phyloP scores from a whole-genome alignment of 805 yeast genomes.

The Cyberlindnera nakhonratchasimensis region DNA sequence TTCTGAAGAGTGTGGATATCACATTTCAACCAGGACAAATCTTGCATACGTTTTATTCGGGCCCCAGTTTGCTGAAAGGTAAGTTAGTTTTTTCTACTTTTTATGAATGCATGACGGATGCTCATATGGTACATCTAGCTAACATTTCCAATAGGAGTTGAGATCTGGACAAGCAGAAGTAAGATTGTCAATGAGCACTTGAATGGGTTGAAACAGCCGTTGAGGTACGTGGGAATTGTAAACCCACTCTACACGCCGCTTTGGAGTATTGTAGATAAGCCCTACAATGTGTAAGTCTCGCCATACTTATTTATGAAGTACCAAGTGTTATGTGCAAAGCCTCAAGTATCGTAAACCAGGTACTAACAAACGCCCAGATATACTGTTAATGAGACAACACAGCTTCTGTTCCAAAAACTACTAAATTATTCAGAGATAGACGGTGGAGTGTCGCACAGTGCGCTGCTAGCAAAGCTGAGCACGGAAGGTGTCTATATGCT shows the following conservation, averaged over 20 bases:
- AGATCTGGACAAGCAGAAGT: slow-evolving; percentile 27
- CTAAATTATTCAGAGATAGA: slow-evolving; percentile 17
- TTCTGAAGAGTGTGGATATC: slow-evolving; percentile 13
- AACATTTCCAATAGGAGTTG: slow-evolving; percentile 15
- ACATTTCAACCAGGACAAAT: background rate
- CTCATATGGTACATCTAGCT: background rate
- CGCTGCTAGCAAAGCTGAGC: slow-evolving; percentile 14
- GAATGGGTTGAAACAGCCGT: slow-evolving; percentile 2
- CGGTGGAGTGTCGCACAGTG: slow-evolving; percentile 12
- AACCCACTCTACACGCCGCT: slow-evolving; percentile 23
- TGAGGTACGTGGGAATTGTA: slow-evolving; percentile 19
- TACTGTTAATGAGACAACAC: slow-evolving; percentile 16
- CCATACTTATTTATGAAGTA: background rate
- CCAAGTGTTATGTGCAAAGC: too few relatives aligned
- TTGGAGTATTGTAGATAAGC: slow-evolving; percentile 28
- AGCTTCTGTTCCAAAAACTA: slow-evolving; percentile 14
- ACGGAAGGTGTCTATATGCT: slow-evolving; percentile 14
- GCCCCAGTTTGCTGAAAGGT: slow-evolving; percentile 3
- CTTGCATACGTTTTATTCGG: background rate
- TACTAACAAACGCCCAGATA: slow-evolving; percentile 16
- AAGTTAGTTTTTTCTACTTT: background rate
- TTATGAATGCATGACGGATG: background rate
- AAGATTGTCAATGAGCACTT: slow-evolving; percentile 25
- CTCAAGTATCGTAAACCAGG: background rate
- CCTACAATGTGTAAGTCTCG: slow-evolving; percentile 28